Percentiles rank a stretch among this genome's conserved stretches.
Conservation (phyloP, 2,329 filamentous ascomycete genomes). For the Colletotrichum coccodes region DNA sequence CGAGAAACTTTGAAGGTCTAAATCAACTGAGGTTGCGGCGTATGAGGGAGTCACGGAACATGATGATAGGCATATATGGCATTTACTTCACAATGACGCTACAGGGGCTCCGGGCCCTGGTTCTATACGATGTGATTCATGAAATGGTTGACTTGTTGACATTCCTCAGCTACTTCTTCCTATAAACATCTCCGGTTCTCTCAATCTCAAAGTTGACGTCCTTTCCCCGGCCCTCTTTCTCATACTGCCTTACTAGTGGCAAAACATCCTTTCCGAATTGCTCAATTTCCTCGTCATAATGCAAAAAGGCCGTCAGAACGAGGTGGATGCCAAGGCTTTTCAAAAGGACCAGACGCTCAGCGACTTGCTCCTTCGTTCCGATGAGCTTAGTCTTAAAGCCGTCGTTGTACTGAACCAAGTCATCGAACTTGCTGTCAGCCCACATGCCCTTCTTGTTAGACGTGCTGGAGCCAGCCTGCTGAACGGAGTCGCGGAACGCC, state of each 20-base stretch:
- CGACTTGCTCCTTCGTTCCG: constrained; percentile 61
- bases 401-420: constrained; percentile 65
- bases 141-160: background rate
- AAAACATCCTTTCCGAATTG: constrained; percentile 57
- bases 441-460: constrained; percentile 62
- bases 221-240: constrained; percentile 57
- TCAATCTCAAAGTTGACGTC: constrained; percentile 56
- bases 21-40: background rate
- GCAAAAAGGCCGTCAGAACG: constrained; percentile 57
- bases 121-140: background rate
- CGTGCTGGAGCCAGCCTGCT: constrained; percentile 59
- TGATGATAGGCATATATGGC: no score
- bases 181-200: constrained; percentile 58
- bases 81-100: background rate
- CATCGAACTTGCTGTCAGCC: constrained; percentile 61
- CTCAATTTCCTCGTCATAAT: constrained; percentile 64
- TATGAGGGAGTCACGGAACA: background rate
- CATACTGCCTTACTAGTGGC: constrained; percentile 57
- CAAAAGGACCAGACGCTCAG: constrained; percentile 58
- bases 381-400: constrained; percentile 66
- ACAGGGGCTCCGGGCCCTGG: no score
- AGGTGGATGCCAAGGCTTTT: constrained; percentile 56
- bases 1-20: constrained; percentile 43
- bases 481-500: constrained; percentile 58
- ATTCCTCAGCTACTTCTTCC: constrained; percentile 21